These are phyloP conservation scores for Salix exigua DNA, from an alignment of 345 rosid species.

Conservation along the genomic window DNA sequence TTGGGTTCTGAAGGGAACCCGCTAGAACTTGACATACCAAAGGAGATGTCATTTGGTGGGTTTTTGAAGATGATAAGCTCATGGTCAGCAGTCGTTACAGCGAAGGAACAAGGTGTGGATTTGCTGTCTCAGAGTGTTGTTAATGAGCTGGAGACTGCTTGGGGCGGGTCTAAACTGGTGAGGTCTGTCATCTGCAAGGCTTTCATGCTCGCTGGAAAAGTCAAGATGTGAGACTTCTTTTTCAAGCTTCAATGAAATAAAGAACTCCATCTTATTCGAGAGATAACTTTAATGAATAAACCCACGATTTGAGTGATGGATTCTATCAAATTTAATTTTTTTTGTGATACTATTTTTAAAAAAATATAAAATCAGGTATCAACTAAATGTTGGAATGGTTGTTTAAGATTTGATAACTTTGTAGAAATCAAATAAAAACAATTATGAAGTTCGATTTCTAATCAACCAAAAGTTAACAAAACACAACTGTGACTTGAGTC, in stretches of 20 bases:
- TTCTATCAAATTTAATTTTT: too few relatives aligned
- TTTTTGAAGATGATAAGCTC: constrained; percentile 44
- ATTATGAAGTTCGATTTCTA: too few relatives aligned
- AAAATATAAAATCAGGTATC: too few relatives aligned
- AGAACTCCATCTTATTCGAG: background rate
- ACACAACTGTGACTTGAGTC: too few relatives aligned
- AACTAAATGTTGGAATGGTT: too few relatives aligned
- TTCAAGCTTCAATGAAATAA: background rate
- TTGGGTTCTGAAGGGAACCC: constrained; percentile 57
- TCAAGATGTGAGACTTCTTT: constrained; percentile 9
- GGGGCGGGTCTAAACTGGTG: constrained; percentile 51
- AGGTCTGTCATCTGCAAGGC: constrained; percentile 41
- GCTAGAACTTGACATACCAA: constrained; percentile 42
- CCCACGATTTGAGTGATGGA: too few relatives aligned
- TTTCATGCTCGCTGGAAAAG: constrained; percentile 56
- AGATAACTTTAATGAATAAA: too few relatives aligned
- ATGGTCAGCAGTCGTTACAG: constrained; percentile 44
- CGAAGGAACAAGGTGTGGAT: constrained; percentile 53
- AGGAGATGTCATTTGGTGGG: constrained; percentile 47
- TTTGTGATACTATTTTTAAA: too few relatives aligned
- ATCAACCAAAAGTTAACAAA: too few relatives aligned
- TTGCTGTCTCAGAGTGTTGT: constrained; percentile 45
- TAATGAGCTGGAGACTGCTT: constrained; percentile 42
- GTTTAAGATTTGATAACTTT: too few relatives aligned
- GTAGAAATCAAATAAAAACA: too few relatives aligned